phyloP scores from a whole-genome alignment of 495 filamentous ascomycete species.

The Penicillium coffeae region DNA sequence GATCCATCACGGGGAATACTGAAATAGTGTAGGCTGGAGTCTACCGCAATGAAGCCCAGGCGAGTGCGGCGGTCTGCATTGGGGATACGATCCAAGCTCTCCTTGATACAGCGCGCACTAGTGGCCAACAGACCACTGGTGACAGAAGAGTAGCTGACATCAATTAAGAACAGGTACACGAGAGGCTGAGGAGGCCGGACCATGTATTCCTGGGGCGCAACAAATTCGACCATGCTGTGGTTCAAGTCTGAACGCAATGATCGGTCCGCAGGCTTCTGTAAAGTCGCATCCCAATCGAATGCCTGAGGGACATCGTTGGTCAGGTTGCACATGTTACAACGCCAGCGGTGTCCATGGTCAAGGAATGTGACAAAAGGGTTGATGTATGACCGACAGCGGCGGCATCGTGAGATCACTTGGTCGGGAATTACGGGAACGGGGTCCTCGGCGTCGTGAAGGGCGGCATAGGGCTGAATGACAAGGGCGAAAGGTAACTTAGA shows the following conservation, averaged over 20 bases:
- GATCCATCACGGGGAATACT: conserved; percentile 83
- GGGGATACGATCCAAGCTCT: conserved; percentile 93
- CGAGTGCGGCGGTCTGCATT: conserved; percentile 92
- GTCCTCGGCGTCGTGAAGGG: conserved; percentile 90
- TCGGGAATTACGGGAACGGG: conserved; percentile 88
- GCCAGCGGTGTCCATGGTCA: conserved; percentile 95
- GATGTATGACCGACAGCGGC: conserved; percentile 94
- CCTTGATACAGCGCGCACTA: conserved; percentile 86
- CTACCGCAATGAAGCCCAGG: conserved; percentile 91
- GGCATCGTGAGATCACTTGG: conserved; percentile 93
- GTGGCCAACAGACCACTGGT: conserved; percentile 93
- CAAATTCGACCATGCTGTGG: conserved; percentile 90
- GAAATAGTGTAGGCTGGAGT: conserved; percentile 95
- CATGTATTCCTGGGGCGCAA: conserved; percentile 99
- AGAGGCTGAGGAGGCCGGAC: conserved; percentile 94
- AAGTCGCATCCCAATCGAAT: conserved; percentile 93
- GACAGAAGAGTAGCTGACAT: conserved; percentile 90
- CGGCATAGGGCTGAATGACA: conserved; percentile 90
- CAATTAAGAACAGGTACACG: conserved; percentile 96
- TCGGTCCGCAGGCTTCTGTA: conserved; percentile 84
- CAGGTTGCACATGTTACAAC: conserved; percentile 99
- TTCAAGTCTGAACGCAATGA: conserved; percentile 90
- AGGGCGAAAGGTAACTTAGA: conserved; percentile 93
- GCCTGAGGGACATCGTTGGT: conserved; percentile 98
- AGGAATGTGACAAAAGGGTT: conserved; percentile 96